These are phyloP conservation scores for Puccinia novopanici DNA, from an alignment of 1,284 basidiomycete species.

Conservation along the genomic window DNA sequence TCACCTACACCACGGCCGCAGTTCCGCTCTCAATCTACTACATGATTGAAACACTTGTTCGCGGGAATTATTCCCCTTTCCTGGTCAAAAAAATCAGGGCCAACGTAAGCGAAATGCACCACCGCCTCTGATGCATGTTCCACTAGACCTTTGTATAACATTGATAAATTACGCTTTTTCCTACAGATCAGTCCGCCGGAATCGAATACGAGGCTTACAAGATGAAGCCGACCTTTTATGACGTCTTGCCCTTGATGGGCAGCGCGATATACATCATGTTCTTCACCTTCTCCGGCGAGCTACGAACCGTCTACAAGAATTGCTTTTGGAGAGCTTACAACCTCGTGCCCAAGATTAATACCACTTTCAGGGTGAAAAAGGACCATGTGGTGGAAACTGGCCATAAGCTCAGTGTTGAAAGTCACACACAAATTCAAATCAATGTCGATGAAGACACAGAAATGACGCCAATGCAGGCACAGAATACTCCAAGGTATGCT, in stretches of 20 bases:
- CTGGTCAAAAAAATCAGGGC: conserved; percentile 21
- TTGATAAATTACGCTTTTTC: background rate
- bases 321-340: conserved; percentile 21
- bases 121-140: too few relatives aligned
- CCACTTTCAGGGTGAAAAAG: background rate
- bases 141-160: too few relatives aligned
- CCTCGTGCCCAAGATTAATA: background rate
- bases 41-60: conserved; percentile 10
- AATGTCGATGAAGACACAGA: background rate
- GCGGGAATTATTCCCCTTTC: conserved; percentile 21
- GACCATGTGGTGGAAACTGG: background rate
- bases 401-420: background rate
- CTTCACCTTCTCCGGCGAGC: conserved; percentile 34
- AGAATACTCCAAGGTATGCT: background rate
- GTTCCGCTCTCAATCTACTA: conserved; percentile 47
- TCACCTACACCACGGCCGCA: conserved; percentile 36
- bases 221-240: conserved; percentile 25
- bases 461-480: background rate
- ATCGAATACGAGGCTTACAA: conserved; percentile 30
- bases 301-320: conserved; percentile 3
- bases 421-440: background rate
- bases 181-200: background rate
- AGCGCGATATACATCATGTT: conserved; percentile 38
- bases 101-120: background rate
- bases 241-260: conserved; percentile 16